Conservation (phyloP, 78 protist species). For the Isochrysis galbana region DNA sequence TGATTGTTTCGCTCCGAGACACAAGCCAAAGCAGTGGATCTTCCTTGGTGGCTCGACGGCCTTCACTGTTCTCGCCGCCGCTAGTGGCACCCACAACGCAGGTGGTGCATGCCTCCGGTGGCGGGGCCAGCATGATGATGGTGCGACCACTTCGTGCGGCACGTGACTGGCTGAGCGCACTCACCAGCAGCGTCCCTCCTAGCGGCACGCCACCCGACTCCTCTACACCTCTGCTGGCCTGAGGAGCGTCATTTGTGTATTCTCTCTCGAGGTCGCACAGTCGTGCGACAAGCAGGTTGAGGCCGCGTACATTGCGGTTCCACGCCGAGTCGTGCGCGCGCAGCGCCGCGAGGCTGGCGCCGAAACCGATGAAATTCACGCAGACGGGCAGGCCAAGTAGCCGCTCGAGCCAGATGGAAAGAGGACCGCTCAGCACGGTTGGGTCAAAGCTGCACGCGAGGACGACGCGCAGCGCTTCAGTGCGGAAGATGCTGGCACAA, state of each 20-base stretch:
- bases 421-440: background rate
- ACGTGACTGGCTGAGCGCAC: background rate
- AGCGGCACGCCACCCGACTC: background rate
- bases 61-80: no score
- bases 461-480: slow-evolving; percentile 1
- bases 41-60: no score
- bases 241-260: no score
- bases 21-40: no score
- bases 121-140: background rate
- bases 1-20: no score
- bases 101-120: no score
- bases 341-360: background rate
- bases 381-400: background rate
- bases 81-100: no score
- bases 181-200: background rate
- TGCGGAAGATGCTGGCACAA: no score
- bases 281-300: background rate
- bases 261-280: background rate
- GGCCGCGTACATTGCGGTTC: background rate
- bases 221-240: no score
- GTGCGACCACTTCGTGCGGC: background rate
- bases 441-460: background rate
- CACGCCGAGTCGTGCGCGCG: background rate
- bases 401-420: background rate
- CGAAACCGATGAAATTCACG: background rate